Evolutionary conservation across 2,329 filamentous ascomycete species (phyloP).

Genomic region (Botrytis medusae): DNA sequence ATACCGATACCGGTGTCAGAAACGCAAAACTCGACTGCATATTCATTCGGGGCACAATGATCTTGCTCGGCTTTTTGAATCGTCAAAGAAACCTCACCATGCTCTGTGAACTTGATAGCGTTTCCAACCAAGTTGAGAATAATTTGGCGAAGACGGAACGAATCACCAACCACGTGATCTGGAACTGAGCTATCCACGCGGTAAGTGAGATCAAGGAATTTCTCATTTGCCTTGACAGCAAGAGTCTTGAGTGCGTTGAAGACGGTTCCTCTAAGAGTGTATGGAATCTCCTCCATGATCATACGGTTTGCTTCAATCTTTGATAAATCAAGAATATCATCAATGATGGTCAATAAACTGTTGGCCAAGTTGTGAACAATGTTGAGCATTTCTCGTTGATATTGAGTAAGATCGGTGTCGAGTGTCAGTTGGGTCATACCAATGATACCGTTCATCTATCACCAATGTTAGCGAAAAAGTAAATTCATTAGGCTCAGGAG

Average conservation of each 20-base stretch:
- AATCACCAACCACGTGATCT: constrained; percentile 93
- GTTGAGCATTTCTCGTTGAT: constrained; percentile 97
- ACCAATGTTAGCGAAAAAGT: constrained; percentile 1
- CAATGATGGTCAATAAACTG: constrained; percentile 94
- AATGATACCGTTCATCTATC: constrained; percentile 33
- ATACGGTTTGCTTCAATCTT: constrained; percentile 94
- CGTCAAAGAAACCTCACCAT: constrained; percentile 93
- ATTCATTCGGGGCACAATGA: constrained; percentile 70
- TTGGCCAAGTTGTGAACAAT: constrained; percentile 97
- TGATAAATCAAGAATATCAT: constrained; percentile 73
- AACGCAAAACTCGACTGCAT: constrained; percentile 93
- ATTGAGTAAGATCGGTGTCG: constrained; percentile 90
- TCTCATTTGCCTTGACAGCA: constrained; percentile 96
- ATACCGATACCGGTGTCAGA: constrained; percentile 97
- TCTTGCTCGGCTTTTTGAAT: constrained; percentile 72
- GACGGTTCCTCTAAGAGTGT: constrained; percentile 88
- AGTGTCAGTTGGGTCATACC: constrained; percentile 87
- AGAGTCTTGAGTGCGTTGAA: constrained; percentile 97
- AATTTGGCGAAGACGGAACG: constrained; percentile 93
- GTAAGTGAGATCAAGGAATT: constrained; percentile 88
- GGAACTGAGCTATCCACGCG: constrained; percentile 91
- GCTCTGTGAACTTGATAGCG: constrained; percentile 98
- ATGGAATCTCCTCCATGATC: constrained; percentile 97
- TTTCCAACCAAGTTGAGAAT: constrained; percentile 97
- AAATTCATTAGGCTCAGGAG: neutral